Evolutionary conservation across 352 stramenopile genomes (phyloP).

Genomic region (Phytophthora megakarya): DNA sequence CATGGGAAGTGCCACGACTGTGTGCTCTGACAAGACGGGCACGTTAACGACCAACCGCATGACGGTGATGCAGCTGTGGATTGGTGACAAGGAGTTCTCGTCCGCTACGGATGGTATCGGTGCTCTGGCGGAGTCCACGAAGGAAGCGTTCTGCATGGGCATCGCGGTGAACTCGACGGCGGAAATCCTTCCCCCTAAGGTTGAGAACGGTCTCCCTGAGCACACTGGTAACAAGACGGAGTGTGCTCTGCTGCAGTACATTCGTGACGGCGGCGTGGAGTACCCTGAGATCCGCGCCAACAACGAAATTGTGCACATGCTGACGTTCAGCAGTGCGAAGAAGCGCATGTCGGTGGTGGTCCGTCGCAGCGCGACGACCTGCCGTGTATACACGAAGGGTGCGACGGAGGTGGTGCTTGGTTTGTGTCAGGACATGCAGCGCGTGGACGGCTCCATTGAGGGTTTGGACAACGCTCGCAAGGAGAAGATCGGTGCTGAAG

Average conservation of each 20-base stretch:
- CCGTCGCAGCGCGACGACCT: constrained; percentile 44
- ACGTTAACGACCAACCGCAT: constrained; percentile 98
- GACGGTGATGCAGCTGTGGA: constrained; percentile 90
- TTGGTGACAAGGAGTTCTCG: constrained; percentile 58
- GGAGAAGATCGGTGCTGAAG: constrained; percentile 37
- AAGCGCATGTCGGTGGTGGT: constrained; percentile 78
- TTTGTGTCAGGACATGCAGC: constrained; percentile 49
- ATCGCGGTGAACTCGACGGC: constrained; percentile 67
- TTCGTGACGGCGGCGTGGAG: constrained; percentile 53
- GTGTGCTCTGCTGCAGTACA: constrained; percentile 61
- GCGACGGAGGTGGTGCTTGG: constrained; percentile 64
- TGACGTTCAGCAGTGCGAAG: constrained; percentile 70
- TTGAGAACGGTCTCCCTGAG: constrained; percentile 51
- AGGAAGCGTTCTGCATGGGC: constrained; percentile 45
- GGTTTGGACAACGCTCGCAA: constrained; percentile 39
- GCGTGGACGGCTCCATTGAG: constrained; percentile 45
- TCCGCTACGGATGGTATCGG: constrained; percentile 32
- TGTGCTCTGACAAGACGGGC: constrained; percentile 94
- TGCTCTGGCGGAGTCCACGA: constrained; percentile 39
- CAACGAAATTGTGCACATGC: constrained; percentile 58
- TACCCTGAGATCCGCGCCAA: constrained; percentile 46
- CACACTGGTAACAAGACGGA: constrained; percentile 78
- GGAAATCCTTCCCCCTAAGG: constrained; percentile 58
- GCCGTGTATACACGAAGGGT: constrained; percentile 66
- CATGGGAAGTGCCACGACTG: constrained; percentile 93